Percentiles rank a stretch among this genome's conserved stretches.
These are phyloP conservation scores for Metrosideros polymorpha DNA, from an alignment of 441 rosid species.

Conservation along the genomic window DNA sequence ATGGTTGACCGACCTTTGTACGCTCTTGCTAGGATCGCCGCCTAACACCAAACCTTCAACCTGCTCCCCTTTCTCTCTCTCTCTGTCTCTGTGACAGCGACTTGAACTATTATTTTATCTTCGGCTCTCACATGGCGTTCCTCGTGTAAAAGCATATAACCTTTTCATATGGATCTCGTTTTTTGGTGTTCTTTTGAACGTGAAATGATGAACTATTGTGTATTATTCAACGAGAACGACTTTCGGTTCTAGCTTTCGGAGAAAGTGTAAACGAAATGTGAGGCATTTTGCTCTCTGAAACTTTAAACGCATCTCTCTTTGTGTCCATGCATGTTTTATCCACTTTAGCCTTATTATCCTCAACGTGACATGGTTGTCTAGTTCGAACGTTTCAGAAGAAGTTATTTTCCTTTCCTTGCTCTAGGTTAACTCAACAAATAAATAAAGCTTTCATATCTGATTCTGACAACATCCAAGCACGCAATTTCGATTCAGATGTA, in stretches of 20 bases:
- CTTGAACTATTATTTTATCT: not conserved
- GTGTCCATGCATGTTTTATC: not conserved
- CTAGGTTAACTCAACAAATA: not conserved
- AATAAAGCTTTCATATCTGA: not conserved
- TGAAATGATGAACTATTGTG: not conserved
- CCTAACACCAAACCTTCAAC: not conserved
- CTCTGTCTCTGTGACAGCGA: not conserved
- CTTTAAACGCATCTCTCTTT: not conserved
- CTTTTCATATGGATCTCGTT: not conserved
- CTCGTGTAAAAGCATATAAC: not conserved
- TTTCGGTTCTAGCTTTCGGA: not conserved
- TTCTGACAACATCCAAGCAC: not conserved
- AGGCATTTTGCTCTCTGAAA: not conserved
- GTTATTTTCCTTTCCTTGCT: not conserved
- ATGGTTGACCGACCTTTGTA: not conserved
- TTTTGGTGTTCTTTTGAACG: not conserved
- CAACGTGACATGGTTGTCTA: not conserved
- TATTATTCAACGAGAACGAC: not conserved
- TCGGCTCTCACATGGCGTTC: not conserved
- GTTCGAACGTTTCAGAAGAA: not conserved
- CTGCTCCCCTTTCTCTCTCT: not conserved
- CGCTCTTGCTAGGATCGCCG: not conserved
- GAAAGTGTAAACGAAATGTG: not conserved
- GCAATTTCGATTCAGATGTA: not conserved
- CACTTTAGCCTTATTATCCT: not conserved